Evolutionary conservation across 2,329 filamentous ascomycete species (phyloP).

Genomic region (Magnaporthiopsis incrustans): DNA sequence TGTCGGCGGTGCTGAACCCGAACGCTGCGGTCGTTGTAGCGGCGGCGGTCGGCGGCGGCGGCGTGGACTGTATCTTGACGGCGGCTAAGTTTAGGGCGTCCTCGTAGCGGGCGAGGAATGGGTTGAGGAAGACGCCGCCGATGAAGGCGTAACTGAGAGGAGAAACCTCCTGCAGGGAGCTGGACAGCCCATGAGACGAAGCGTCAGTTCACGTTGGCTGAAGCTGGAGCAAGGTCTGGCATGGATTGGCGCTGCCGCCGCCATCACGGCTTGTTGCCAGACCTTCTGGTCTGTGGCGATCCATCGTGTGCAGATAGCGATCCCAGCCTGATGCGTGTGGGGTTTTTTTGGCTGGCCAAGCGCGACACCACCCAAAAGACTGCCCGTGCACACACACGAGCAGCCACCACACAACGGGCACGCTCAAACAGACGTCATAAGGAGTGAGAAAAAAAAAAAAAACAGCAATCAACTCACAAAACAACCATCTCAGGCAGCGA

Average conservation of each 20-base stretch:
- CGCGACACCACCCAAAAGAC: not conserved
- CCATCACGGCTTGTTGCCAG: too few species aligned
- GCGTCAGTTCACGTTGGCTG: not conserved
- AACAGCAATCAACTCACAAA: slow-evolving; percentile 35
- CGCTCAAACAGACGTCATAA: not conserved
- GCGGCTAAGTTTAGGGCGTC: slow-evolving; percentile 66
- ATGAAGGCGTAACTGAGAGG: slow-evolving; percentile 80
- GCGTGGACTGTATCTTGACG: slow-evolving; percentile 4
- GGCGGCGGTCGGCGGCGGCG: not conserved
- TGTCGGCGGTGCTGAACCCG: not conserved
- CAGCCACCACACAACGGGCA: not conserved
- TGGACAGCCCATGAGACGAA: slow-evolving; percentile 20
- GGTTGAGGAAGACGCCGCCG: slow-evolving; percentile 67
- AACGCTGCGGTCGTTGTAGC: not conserved
- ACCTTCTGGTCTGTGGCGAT: not conserved
- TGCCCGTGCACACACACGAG: too few species aligned
- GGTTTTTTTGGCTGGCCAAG: not conserved
- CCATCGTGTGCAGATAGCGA: not conserved
- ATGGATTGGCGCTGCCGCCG: too few species aligned
- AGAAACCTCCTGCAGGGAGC: slow-evolving; percentile 83
- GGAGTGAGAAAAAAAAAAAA: not conserved
- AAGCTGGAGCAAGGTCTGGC: too few species aligned
- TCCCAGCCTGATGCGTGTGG: not conserved
- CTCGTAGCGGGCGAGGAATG: slow-evolving; percentile 66
- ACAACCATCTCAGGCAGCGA: slow-evolving; percentile 47